Percentiles rank a stretch among this genome's conserved stretches.
phyloP scores from a whole-genome alignment of 768 basidiomycete species.

The Suillus americanus region DNA sequence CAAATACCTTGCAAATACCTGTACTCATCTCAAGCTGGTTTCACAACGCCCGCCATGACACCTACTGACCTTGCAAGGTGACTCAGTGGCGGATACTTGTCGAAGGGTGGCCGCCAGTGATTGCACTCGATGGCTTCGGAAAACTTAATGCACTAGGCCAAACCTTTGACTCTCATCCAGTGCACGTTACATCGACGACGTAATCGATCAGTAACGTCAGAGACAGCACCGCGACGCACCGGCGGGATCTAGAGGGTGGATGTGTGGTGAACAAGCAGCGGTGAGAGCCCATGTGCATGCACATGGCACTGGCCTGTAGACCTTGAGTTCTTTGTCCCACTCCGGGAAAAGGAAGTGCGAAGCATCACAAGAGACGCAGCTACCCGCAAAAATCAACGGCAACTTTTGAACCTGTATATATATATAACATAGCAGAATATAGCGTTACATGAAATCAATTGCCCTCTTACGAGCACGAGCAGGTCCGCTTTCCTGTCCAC shows the following conservation, averaged over 20 bases:
- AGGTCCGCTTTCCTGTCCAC: slow-evolving; percentile 23
- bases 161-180: background rate
- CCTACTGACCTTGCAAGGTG: background rate
- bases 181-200: too few species aligned
- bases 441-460: slow-evolving; percentile 66
- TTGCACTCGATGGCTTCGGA: background rate
- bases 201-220: too few species aligned
- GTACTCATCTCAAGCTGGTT: background rate
- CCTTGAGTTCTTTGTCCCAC: too few species aligned
- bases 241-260: background rate
- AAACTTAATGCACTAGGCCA: background rate
- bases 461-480: slow-evolving; percentile 62
- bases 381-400: background rate
- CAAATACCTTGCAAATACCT: too few species aligned
- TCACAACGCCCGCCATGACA: background rate
- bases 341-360: too few species aligned
- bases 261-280: too few species aligned
- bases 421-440: background rate
- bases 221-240: background rate
- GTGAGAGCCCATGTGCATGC: too few species aligned
- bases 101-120: too few species aligned
- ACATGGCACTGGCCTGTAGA: too few species aligned
- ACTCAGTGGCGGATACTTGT: background rate
- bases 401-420: background rate
- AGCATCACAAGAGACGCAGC: background rate